These are phyloP conservation scores for Ligustrum vulgare DNA, from an alignment of 257 asterid species.

Conservation along the genomic window DNA sequence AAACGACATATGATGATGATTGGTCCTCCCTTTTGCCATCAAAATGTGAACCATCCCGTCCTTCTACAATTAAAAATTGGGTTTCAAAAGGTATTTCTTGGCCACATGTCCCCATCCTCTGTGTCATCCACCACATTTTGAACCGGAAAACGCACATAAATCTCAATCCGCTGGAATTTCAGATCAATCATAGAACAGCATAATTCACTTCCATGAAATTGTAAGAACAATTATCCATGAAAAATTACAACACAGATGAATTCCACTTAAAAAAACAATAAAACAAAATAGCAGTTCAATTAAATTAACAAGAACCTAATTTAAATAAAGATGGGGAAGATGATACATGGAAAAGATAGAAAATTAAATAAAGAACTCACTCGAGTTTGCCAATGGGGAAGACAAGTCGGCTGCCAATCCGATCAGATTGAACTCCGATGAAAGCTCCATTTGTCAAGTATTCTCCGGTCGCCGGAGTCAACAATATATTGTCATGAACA, in stretches of 20 bases:
- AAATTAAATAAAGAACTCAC: constrained; percentile 37
- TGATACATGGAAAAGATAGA: not conserved
- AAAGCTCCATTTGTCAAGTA: constrained; percentile 62
- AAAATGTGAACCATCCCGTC: constrained; percentile 50
- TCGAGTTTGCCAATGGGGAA: constrained; percentile 78
- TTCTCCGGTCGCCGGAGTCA: constrained; percentile 72
- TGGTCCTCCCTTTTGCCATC: constrained; percentile 38
- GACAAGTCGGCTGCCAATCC: constrained; percentile 60
- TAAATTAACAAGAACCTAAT: too few relatives aligned
- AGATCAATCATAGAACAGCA: constrained; percentile 16
- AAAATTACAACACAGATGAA: not conserved
- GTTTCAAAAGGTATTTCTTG: constrained; percentile 85
- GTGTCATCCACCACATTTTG: constrained; percentile 99
- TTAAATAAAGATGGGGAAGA: not conserved
- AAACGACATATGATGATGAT: constrained; percentile 56
- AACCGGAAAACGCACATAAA: constrained; percentile 90
- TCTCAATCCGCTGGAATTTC: constrained; percentile 61
- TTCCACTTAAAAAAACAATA: not conserved
- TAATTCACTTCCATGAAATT: not conserved
- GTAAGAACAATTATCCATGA: not conserved
- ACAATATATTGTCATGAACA: constrained; percentile 52
- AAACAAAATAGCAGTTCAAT: not conserved
- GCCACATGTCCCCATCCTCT: constrained; percentile 79
- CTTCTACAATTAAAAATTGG: constrained; percentile 81
- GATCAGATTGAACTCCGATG: constrained; percentile 73